phyloP scores from a whole-genome alignment of 768 basidiomycete genomes.

The Suillus americanus region DNA sequence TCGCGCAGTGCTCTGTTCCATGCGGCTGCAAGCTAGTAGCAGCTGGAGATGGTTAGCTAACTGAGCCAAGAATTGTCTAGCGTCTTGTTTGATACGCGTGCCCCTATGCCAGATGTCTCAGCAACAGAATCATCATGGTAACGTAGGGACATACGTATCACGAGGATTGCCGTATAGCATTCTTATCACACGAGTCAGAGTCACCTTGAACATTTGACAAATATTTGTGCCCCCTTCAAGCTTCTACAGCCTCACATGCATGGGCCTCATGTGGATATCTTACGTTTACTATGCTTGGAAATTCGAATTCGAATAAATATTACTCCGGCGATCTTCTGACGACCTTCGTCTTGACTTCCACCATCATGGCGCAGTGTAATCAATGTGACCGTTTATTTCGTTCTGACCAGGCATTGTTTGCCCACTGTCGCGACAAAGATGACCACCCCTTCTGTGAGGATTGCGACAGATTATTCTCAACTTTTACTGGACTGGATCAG shows the following conservation, averaged over 20 bases:
- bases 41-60: background rate
- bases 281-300: background rate
- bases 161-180: background rate
- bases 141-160: background rate
- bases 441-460: constrained; percentile 20
- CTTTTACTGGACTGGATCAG: constrained; percentile 14
- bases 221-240: background rate
- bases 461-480: constrained; percentile 21
- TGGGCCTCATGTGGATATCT: background rate
- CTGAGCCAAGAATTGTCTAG: background rate
- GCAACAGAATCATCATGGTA: background rate
- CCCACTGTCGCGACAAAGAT: constrained; percentile 19
- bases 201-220: background rate
- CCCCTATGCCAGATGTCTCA: background rate
- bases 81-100: background rate
- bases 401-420: constrained; percentile 14
- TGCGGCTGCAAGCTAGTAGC: background rate
- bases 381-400: background rate
- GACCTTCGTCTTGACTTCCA: background rate
- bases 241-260: background rate
- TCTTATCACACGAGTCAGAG: background rate
- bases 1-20: background rate
- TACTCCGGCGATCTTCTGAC: background rate
- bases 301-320: background rate
- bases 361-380: constrained; percentile 2